Conservation (phyloP, 2,329 filamentous ascomycete genomes). For the Ophiosphaerella korrae region DNA sequence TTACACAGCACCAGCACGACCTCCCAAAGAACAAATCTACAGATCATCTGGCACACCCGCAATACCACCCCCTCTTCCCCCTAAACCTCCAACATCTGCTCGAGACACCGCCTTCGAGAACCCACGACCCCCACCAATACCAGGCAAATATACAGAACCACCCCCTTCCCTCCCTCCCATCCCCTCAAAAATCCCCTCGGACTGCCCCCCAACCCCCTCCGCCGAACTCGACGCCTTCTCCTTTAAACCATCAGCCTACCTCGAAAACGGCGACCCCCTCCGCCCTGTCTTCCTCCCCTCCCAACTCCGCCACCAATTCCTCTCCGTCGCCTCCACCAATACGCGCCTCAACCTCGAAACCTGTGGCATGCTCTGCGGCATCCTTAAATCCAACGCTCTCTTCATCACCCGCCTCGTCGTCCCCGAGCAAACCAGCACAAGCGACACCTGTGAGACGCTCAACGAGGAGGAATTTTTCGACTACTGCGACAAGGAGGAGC, state of each 20-base stretch:
- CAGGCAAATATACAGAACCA: constrained; percentile 33
- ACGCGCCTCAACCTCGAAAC: constrained; percentile 86
- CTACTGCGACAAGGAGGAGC: constrained; percentile 81
- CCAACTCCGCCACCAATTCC: constrained; percentile 73
- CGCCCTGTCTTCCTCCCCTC: constrained; percentile 86
- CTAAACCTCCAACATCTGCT: constrained; percentile 30
- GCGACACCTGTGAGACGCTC: constrained; percentile 92
- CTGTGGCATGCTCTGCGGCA: constrained; percentile 92
- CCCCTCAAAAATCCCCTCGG: constrained; percentile 39
- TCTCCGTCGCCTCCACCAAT: constrained; percentile 75
- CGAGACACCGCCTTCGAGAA: constrained; percentile 15
- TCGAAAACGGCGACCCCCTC: constrained; percentile 86
- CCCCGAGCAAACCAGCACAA: constrained; percentile 85
- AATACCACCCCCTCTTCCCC: constrained; percentile 35
- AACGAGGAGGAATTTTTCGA: constrained; percentile 86
- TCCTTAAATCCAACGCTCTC: constrained; percentile 87
- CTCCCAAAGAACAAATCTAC: constrained; percentile 39
- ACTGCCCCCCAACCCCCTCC: constrained; percentile 39
- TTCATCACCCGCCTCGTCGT: constrained; percentile 90
- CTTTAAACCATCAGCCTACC: constrained; percentile 82
- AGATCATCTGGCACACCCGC: constrained; percentile 27
- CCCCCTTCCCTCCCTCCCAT: constrained; percentile 27
- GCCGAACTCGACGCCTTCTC: constrained; percentile 68
- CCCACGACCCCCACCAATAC: constrained; percentile 32
- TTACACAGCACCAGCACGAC: constrained; percentile 46